These are phyloP conservation scores for Neoboletus magnificus DNA, from an alignment of 768 basidiomycete genomes.

Conservation along the genomic window DNA sequence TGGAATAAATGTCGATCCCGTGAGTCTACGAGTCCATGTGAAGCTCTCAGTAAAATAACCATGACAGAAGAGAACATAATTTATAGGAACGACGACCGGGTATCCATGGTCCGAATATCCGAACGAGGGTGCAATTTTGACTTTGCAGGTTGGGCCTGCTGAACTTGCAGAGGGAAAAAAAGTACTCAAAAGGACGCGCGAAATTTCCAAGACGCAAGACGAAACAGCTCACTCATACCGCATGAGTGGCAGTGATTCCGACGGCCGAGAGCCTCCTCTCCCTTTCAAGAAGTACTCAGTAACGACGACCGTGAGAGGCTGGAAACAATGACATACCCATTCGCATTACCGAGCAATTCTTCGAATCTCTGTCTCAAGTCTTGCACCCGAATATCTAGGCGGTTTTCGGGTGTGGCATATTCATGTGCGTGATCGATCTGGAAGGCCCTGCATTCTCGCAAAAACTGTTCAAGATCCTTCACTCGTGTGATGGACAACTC, in stretches of 20 bases:
- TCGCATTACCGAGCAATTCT: slow-evolving; percentile 25
- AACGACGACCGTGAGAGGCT: neutral
- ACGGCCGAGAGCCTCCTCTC: slow-evolving; percentile 18
- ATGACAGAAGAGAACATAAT: too few species aligned
- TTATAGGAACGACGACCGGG: too few species aligned
- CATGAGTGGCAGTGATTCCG: slow-evolving; percentile 3
- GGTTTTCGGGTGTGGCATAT: slow-evolving; percentile 7
- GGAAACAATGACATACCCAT: slow-evolving; percentile 17
- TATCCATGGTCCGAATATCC: neutral
- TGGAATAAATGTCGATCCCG: neutral
- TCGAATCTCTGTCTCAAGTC: slow-evolving; percentile 27
- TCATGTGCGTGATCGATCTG: slow-evolving; percentile 53
- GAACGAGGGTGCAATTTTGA: too few species aligned
- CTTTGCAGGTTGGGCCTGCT: neutral
- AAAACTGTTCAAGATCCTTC: slow-evolving; percentile 63
- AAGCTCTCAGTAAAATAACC: neutral
- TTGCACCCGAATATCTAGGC: slow-evolving; percentile 4
- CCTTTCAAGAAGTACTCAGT: slow-evolving; percentile 10
- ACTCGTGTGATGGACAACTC: slow-evolving; percentile 54
- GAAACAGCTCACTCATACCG: neutral
- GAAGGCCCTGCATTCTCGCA: slow-evolving; percentile 60
- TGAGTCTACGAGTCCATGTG: neutral
- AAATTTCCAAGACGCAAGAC: neutral
- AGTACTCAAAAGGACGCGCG: neutral
- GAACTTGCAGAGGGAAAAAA: neutral